Conservation (phyloP, 441 rosid genomes). For the Lagerstroemia fauriei region DNA sequence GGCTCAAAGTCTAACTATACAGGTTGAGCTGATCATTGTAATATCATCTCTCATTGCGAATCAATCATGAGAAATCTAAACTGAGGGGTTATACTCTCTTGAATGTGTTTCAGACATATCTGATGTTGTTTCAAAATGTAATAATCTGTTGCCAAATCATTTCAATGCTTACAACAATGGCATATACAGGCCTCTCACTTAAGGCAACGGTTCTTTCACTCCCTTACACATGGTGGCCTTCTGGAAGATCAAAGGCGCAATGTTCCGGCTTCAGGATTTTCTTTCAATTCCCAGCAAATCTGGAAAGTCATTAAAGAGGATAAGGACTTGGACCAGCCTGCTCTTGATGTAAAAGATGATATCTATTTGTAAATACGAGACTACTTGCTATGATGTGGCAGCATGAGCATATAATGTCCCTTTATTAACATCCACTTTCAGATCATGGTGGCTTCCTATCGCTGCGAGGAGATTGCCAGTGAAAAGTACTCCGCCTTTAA, state of each 20-base stretch:
- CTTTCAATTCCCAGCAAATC: conserved; percentile 71
- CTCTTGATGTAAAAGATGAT: conserved; percentile 59
- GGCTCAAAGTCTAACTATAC: too few relatives aligned
- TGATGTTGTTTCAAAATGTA: too few relatives aligned
- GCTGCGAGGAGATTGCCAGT: conserved; percentile 76
- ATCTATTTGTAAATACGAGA: not conserved
- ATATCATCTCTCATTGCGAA: not conserved
- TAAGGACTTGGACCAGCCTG: conserved; percentile 87
- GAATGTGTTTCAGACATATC: too few relatives aligned
- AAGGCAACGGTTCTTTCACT: conserved; percentile 71
- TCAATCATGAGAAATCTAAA: not conserved
- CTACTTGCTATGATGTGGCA: not conserved
- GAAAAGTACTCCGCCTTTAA: conserved; percentile 52
- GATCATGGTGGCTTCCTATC: conserved; percentile 88
- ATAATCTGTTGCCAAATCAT: not conserved
- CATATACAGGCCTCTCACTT: conserved; percentile 64
- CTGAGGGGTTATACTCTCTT: too few relatives aligned
- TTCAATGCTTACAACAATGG: not conserved
- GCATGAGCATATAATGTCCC: not conserved
- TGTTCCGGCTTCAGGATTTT: conserved; percentile 87
- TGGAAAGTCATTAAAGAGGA: conserved; percentile 84
- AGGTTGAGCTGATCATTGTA: too few relatives aligned
- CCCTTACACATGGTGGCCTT: conserved; percentile 82
- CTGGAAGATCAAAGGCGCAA: conserved; percentile 75
- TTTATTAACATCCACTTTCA: conserved; percentile 25